phyloP scores from a whole-genome alignment of 768 basidiomycete species.

The Kwoniella sp. region DNA sequence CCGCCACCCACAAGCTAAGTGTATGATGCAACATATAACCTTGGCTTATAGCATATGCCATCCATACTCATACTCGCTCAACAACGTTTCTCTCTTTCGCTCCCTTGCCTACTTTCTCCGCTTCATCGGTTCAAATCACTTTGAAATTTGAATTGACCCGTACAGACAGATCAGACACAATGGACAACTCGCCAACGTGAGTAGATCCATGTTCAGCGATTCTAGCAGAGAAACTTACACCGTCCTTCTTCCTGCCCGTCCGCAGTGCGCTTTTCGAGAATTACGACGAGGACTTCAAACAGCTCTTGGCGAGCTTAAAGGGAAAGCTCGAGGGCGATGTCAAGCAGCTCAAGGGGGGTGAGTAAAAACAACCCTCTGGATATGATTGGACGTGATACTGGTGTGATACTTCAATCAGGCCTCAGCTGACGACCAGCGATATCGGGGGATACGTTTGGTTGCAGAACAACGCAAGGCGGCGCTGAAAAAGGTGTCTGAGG shows the following conservation, averaged over 20 bases:
- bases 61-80: too few relatives aligned
- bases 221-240: not conserved
- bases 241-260: not conserved
- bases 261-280: slow-evolving; percentile 57
- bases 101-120: too few relatives aligned
- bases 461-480: slow-evolving; percentile 79
- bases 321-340: slow-evolving; percentile 74
- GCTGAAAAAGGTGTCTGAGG: slow-evolving; percentile 84
- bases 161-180: slow-evolving; percentile 19
- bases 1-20: not conserved
- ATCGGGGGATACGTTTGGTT: too few relatives aligned
- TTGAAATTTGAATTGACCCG: too few relatives aligned
- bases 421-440: too few relatives aligned
- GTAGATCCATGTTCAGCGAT: slow-evolving; percentile 6
- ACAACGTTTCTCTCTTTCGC: not conserved
- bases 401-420: too few relatives aligned
- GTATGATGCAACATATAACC: too few relatives aligned
- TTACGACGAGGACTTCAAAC: slow-evolving; percentile 89
- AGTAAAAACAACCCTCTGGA: slow-evolving; percentile 46
- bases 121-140: not conserved
- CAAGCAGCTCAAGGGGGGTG: slow-evolving; percentile 71
- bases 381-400: too few relatives aligned
- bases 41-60: too few relatives aligned
- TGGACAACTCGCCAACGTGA: slow-evolving; percentile 56
- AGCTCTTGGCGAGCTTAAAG: slow-evolving; percentile 73